Conservation (phyloP, 768 basidiomycete species). For the Lentinula lateritia region DNA sequence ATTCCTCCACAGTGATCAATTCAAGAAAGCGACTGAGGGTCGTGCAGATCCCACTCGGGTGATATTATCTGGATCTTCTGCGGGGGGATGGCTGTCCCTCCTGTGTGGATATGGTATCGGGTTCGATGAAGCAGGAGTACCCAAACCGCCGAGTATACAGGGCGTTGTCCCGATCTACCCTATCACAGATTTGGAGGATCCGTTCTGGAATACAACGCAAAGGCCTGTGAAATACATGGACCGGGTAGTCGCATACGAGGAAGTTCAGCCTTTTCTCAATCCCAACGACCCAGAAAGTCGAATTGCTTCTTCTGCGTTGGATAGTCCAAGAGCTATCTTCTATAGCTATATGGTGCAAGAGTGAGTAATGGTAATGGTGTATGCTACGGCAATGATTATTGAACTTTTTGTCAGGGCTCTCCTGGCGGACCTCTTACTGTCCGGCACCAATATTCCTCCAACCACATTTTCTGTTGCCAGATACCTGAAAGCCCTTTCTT, state of each 20-base stretch:
- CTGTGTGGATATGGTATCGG: conserved; percentile 31
- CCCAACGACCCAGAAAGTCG: conserved; percentile 17
- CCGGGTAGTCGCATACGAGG: conserved; percentile 22
- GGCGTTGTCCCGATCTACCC: conserved; percentile 32
- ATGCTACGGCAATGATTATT: no score
- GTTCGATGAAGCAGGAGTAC: conserved; percentile 24
- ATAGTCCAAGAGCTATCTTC: conserved; percentile 24
- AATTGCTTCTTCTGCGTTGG: conserved; percentile 17
- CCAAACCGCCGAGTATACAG: conserved; percentile 19
- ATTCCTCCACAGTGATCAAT: conserved; percentile 22
- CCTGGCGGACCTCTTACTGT: conserved; percentile 23
- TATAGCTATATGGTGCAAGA: conserved; percentile 37
- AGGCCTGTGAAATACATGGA: conserved; percentile 27
- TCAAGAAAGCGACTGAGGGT: conserved; percentile 20
- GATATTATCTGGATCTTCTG: conserved; percentile 31
- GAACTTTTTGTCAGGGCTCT: conserved; percentile 19
- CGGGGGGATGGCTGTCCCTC: conserved; percentile 33
- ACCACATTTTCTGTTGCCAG: conserved; percentile 24
- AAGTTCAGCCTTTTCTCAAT: conserved; percentile 26
- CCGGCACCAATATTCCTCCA: conserved; percentile 24
- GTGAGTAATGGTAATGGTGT: conserved; percentile 16
- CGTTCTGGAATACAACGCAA: conserved; percentile 31
- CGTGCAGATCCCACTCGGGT: conserved; percentile 24
- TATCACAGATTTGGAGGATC: conserved; percentile 29
- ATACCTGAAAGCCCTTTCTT: conserved; percentile 12